Base-by-base conservation (phyloP, 495 filamentous ascomycete genomes). In the Annulohypoxylon maeteangense region DNA sequence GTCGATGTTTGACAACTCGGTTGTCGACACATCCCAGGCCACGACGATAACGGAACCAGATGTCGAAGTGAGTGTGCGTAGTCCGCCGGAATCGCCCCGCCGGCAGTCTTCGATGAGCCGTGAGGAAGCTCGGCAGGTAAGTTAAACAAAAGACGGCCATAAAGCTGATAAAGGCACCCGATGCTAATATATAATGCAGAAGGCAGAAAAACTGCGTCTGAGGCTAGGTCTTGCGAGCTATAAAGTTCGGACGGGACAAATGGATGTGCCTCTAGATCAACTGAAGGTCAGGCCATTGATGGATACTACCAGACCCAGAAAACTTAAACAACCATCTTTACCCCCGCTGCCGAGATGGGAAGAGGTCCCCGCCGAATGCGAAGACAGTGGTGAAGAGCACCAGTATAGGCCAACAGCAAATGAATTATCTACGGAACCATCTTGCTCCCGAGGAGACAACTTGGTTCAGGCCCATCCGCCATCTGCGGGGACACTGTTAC, bases 231-330 rank as follows among this genome's bases (percentile, higher is more conserved):
- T 87, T 2, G 85, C 85, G 5, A 81, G 72, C 60, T 87, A 87
- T 76, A 87, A 87, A 70, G 80, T 87, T 22, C 79, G 77, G 5
- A 87, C 85, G 0, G 81, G 82, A 44, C 85, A 87, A 72, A 81
- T 80, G 6, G 78, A 85, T 58, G 76, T 85, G 10, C 83, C 85
- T 8, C 77, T 87, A 16, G 82, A 83, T 10, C 71, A 71, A 18
- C 75, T 85, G 18, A 71, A 82, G 47, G 48, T 68, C 58, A 72
- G 71, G 40, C 75, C 76, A 1, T 20, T 78, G 34, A 1, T 56
- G 5, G 12, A 32, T 7, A 18, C 27, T 1, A 45, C 1, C 32
- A 29, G n/a, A 22, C 25, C 48, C 45, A 20, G 25, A 27, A 34
- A 44, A 58, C 44, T 14, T 1, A 31, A 45, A 25, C 53, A 51